These are phyloP conservation scores for Cymbopogon flexuosus DNA, from an alignment of 202 grass and related monocot genomes.

Conservation along the genomic window DNA sequence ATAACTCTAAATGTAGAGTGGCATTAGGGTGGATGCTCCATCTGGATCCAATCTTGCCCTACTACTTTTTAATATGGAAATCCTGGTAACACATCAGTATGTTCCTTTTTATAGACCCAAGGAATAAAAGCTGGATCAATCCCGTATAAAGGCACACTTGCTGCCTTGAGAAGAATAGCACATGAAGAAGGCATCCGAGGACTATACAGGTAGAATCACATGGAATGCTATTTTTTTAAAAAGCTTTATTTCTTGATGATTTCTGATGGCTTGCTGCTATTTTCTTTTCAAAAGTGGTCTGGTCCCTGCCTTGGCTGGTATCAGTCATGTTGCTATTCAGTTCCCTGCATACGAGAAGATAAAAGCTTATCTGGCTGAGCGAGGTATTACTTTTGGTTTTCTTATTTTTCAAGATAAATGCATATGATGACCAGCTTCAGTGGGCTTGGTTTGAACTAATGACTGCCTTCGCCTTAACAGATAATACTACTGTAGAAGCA, in stretches of 20 bases:
- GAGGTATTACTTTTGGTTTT: conserved; percentile 43
- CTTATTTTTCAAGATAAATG: not conserved
- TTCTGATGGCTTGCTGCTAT: conserved; percentile 23
- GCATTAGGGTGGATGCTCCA: not conserved
- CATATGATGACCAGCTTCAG: conserved; percentile 1
- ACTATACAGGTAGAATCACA: conserved; percentile 61
- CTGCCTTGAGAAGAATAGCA: conserved; percentile 74
- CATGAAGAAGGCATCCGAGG: conserved; percentile 86
- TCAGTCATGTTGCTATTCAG: conserved; percentile 97
- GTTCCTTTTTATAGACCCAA: conserved; percentile 66
- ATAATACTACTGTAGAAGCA: conserved; percentile 79
- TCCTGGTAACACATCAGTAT: not conserved
- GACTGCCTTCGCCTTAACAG: conserved; percentile 39
- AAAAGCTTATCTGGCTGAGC: conserved; percentile 80
- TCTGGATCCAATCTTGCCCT: not conserved
- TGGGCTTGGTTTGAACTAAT: conserved; percentile 7
- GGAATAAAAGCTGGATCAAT: conserved; percentile 48
- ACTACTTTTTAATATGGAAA: not conserved
- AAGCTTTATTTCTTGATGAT: not conserved
- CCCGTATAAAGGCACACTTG: conserved; percentile 69
- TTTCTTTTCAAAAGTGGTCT: conserved; percentile 54
- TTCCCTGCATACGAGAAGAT: conserved; percentile 91
- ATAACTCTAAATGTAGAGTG: not conserved
- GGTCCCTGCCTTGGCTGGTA: conserved; percentile 84
- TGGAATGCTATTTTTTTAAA: not conserved